phyloP scores from a whole-genome alignment of 2,329 filamentous ascomycete genomes.

The Tolypocladium nubicola region DNA sequence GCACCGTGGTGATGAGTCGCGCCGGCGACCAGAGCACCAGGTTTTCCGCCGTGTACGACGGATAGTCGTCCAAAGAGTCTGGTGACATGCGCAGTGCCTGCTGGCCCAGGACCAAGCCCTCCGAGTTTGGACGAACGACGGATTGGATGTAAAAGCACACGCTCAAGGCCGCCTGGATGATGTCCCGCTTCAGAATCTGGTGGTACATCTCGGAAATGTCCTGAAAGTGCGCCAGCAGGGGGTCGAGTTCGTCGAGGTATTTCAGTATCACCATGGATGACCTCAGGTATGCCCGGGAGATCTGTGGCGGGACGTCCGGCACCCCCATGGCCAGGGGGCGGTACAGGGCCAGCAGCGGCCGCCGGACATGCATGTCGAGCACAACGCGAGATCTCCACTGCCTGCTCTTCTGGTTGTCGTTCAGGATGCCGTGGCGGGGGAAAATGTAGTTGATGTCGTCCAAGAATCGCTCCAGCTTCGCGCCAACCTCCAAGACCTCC shows the following conservation, averaged over 20 bases:
- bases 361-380: constrained; percentile 43
- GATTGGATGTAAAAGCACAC: constrained; percentile 42
- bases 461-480: constrained; percentile 40
- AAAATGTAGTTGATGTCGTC: constrained; percentile 45
- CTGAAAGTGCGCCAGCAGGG: constrained; percentile 31
- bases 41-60: constrained; percentile 21
- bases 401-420: constrained; percentile 33
- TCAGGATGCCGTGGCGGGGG: constrained; percentile 31
- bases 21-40: constrained; percentile 30
- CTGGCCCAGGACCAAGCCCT: constrained; percentile 17
- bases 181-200: constrained; percentile 41
- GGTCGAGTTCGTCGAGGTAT: constrained; percentile 44
- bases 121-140: constrained; percentile 16
- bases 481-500: constrained; percentile 41
- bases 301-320: constrained; percentile 37
- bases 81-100: constrained; percentile 23
- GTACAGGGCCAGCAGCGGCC: constrained; percentile 41
- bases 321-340: constrained; percentile 44
- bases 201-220: constrained; percentile 42
- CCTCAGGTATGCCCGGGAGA: constrained; percentile 39
- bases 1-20: constrained; percentile 31
- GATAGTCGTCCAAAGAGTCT: constrained; percentile 22
- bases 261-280: constrained; percentile 46
- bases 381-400: constrained; percentile 40
- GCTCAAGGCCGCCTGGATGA: constrained; percentile 43